Percentiles rank a stretch among this genome's conserved stretches.
Evolutionary conservation across 495 filamentous ascomycete species (phyloP).

Genomic region (Annulohypoxylon maeteangense): DNA sequence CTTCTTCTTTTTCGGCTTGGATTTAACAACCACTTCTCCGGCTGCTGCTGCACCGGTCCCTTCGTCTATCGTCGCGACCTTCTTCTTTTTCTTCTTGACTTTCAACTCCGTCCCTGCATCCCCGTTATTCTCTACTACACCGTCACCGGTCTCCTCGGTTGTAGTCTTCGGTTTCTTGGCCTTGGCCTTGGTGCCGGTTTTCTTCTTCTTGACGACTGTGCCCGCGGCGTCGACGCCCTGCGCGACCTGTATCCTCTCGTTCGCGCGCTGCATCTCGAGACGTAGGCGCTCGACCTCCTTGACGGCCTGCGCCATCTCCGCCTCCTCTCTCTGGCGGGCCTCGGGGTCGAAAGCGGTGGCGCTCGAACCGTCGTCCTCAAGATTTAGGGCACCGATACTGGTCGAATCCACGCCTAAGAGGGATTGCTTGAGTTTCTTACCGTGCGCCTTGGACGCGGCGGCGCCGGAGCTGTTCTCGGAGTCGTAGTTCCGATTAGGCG

Average conservation of each 20-base stretch:
- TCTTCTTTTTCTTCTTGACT: constrained; percentile 62
- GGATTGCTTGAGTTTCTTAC: constrained; percentile 58
- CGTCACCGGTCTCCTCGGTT: constrained; percentile 23
- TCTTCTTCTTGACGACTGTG: constrained; percentile 81
- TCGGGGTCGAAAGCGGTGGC: constrained; percentile 59
- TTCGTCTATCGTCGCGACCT: constrained; percentile 44
- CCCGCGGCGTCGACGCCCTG: constrained; percentile 77
- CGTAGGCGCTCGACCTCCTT: constrained; percentile 85
- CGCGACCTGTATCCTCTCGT: constrained; percentile 79
- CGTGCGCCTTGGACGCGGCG: constrained; percentile 44
- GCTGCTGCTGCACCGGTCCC: constrained; percentile 17
- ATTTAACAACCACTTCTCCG: constrained; percentile 34
- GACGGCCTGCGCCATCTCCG: constrained; percentile 85
- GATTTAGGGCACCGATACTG: constrained; percentile 71
- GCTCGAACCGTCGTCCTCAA: constrained; percentile 61
- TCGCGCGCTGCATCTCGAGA: constrained; percentile 89
- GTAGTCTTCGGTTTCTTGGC: constrained; percentile 54
- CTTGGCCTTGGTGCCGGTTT: constrained; percentile 22
- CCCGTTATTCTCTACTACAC: constrained; percentile 26
- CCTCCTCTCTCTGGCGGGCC: constrained; percentile 71
- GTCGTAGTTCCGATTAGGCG: constrained; percentile 55
- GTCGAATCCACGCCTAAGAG: constrained; percentile 88
- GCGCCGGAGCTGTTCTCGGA: constrained; percentile 56
- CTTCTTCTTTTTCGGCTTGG: constrained; percentile 57
- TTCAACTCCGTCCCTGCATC: constrained; percentile 27